These are phyloP conservation scores for Plenodomus tracheiphilus DNA, from an alignment of 2,329 filamentous ascomycete genomes.

Conservation along the genomic window DNA sequence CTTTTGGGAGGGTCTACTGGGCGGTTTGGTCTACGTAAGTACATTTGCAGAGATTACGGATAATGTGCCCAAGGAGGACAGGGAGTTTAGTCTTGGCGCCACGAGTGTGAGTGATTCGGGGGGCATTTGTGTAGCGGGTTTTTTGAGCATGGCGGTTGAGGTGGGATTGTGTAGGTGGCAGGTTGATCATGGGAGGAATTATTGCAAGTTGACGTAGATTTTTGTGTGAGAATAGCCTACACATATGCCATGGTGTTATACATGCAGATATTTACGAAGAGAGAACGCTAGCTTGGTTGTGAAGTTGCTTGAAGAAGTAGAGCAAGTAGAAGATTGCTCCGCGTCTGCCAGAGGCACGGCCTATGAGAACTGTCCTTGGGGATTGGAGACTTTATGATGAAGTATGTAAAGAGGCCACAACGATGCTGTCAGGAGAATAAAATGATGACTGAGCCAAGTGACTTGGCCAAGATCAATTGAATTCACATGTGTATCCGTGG, in stretches of 20 bases:
- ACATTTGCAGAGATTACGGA: slow-evolving; percentile 95
- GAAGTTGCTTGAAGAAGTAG: no score
- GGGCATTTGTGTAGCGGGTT: slow-evolving; percentile 85
- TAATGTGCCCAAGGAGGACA: slow-evolving; percentile 71
- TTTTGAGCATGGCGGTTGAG: slow-evolving; percentile 82
- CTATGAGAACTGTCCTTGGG: no score
- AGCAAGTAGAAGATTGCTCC: no score
- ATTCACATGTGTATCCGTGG: not conserved
- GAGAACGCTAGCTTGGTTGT: no score
- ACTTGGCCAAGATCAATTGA: no score
- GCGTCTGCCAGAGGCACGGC: no score
- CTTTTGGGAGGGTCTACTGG: slow-evolving; percentile 93
- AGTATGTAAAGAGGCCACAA: no score
- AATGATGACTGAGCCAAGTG: no score
- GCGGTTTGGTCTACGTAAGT: slow-evolving; percentile 84
- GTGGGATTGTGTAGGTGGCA: slow-evolving; percentile 82
- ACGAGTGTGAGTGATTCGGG: slow-evolving; percentile 91
- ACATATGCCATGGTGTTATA: no score
- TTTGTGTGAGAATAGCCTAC: not conserved
- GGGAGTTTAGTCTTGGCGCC: slow-evolving; percentile 88
- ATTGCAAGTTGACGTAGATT: slow-evolving; percentile 44
- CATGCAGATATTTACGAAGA: no score
- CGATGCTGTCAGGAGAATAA: no score
- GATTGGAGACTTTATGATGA: no score
- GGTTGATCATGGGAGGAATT: slow-evolving; percentile 73